A percentile compares a stretch with the other conserved stretches of the same genome.
These are phyloP conservation scores for Linaria vulgaris DNA, from an alignment of 257 asterid genomes.

Conservation along the genomic window DNA sequence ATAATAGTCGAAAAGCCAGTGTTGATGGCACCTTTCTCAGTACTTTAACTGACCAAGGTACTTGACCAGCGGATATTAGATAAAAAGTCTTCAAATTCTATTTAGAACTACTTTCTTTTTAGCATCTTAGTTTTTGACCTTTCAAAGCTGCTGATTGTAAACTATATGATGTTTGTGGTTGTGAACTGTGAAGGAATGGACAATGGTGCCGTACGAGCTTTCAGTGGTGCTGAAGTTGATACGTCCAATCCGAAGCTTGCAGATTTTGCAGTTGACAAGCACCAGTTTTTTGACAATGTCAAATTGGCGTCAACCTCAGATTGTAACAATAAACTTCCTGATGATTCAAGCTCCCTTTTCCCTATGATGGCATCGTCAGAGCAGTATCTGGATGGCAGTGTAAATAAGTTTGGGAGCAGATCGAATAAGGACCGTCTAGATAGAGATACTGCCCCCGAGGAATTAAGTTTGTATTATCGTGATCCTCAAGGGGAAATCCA, in stretches of 20 bases:
- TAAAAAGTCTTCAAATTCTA: slow-evolving; percentile 12
- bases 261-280: slow-evolving; percentile 37
- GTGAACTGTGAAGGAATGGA: slow-evolving; percentile 29
- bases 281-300: slow-evolving; percentile 35
- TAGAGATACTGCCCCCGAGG: slow-evolving; percentile 65
- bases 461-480: slow-evolving; percentile 76
- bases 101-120: background rate
- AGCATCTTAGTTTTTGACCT: slow-evolving; percentile 8
- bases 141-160: slow-evolving; percentile 31
- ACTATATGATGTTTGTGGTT: slow-evolving; percentile 38
- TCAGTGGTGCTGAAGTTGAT: slow-evolving; percentile 41
- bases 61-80: slow-evolving; percentile 23
- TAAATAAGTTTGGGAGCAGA: slow-evolving; percentile 40
- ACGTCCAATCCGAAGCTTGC: slow-evolving; percentile 33
- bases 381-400: slow-evolving; percentile 48
- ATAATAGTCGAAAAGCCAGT: slow-evolving; percentile 32
- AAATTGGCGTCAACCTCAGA: slow-evolving; percentile 37
- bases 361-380: slow-evolving; percentile 41
- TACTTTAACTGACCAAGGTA: slow-evolving; percentile 35
- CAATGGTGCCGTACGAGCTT: slow-evolving; percentile 30
- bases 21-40: slow-evolving; percentile 34
- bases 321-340: slow-evolving; percentile 38
- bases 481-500: slow-evolving; percentile 98
- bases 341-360: slow-evolving; percentile 43
- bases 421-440: slow-evolving; percentile 44